Evolutionary conservation across 805 yeast species (phyloP), one percentile per base, ranked within the genome.

Genomic region (Sungouiozyma ichnusensis): DNA sequence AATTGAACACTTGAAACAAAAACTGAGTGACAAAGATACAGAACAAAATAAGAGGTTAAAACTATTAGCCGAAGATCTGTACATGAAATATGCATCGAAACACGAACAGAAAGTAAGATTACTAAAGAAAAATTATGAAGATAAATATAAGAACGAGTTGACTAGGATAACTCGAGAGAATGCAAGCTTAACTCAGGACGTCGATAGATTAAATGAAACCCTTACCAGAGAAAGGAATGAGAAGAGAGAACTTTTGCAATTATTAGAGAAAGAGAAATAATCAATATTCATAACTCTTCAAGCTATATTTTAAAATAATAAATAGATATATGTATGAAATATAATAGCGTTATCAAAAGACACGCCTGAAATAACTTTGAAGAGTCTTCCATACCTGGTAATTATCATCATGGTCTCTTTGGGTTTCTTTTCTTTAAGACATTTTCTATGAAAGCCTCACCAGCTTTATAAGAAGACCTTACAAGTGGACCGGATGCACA

Each of bases 401-500:
- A 33, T 41, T 36, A 18, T 35, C 36, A 27, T 11, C n/a, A 35
- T 8, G 5, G 3, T 19, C 31, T 27, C 16, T n/a, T 14, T 13
- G 16, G 16, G 27, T 57, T 69, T 63, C 92, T 77, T 65, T 84
- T 82, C 56, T 79, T 80, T 44, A 90, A 70, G 24, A 92, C 92
- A 57, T 92, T 92, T 63, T 92, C 97, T 55, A 92, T 88, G 55
- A 87, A 92, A 2, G 94, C 85, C 64, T 92, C 99, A 46, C 99
- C 99, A 20, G 99, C 99, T 64, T 92, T 92, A 66, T 92, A 92
- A 2, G 95, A 84, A 1, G 97, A 86, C 62, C 99, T 77, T 4
- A 92, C 97, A 55, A 92, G 71, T 2, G 99, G 98, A 3, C 97
- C 99, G 46, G 94, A 81, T 2, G 98, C 98, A 63, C 96, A 94